Evolutionary conservation across 2,329 filamentous ascomycete genomes (phyloP).

Genomic region (Grosmannia serpens): DNA sequence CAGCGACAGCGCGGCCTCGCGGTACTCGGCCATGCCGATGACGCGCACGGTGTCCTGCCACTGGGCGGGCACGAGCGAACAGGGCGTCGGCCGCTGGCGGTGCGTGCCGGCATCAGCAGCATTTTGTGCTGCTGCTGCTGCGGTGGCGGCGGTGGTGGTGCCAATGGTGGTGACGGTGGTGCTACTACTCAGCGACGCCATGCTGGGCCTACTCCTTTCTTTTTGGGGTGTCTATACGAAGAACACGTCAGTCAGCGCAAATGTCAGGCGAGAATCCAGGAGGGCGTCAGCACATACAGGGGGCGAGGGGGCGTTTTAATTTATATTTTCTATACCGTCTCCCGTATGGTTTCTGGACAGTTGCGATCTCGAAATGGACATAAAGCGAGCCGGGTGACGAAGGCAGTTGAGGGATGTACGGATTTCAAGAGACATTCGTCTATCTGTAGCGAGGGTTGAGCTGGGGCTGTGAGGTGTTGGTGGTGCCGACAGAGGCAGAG

Average conservation of each 20-base stretch:
- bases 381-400: conserved; percentile 44
- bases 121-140: too few species aligned
- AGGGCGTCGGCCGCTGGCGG: neutral
- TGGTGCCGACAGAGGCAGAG: too few species aligned
- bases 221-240: neutral
- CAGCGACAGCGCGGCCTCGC: conserved; percentile 58
- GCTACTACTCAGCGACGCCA: conserved; percentile 27
- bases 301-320: too few species aligned
- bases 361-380: conserved; percentile 44
- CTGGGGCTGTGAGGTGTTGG: neutral
- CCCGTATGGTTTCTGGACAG: conserved; percentile 43
- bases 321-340: conserved; percentile 45
- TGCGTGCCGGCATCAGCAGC: neutral
- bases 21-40: conserved; percentile 55
- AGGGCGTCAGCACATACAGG: too few species aligned
- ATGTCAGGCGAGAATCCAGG: too few species aligned
- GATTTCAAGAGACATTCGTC: conserved; percentile 46
- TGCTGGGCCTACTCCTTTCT: conserved; percentile 23
- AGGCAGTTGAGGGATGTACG: conserved; percentile 44
- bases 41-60: conserved; percentile 49
- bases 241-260: too few species aligned
- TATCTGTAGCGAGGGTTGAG: neutral
- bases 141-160: neutral
- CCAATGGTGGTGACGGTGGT: conserved; percentile 8
- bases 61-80: conserved; percentile 38